Evolutionary conservation across 345 rosid species (phyloP), one percentile per base, ranked within the genome.

Genomic region (Euphorbia pulcherrima): DNA sequence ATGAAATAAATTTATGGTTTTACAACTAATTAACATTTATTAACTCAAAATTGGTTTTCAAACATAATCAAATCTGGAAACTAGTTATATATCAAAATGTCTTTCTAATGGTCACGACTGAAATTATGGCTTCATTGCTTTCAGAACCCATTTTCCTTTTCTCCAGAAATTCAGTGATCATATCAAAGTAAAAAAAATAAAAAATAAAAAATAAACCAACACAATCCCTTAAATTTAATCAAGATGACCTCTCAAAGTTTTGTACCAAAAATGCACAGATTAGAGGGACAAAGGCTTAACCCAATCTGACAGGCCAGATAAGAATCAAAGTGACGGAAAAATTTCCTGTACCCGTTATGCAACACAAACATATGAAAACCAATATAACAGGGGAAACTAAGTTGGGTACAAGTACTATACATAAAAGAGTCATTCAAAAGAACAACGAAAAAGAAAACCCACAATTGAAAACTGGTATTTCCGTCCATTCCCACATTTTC

Each of bases 401-500:
- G 24, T 6, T 20, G 47, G n/a, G 35, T 29, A 29, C 0, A 64
- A 64, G 33, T 4, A 26, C 54, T 33, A 21, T 23, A 48, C 30
- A 6, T 35, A 35, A 14, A 24, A 64, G 47, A 24, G n/a, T 28
- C 59, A 27, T 0, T 9, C 35, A 57, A 16, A 58, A 47, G 47
- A 58, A 17, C 39, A 8, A 53, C 29, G 26, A 39, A 10, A 46
- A 35, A 65, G 18, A 17, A 60, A 30, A 66, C 52, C 53, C 44
- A 56, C 46, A 29, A 54, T 46, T 68, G 8, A 54, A 48, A 65
- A 53, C 64, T 20, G 24, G 62, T 62, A 44, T 21, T 74, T 68
- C 61, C 3, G 35, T 5, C 47, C 16, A 17, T 50, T 67, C 60
- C 68, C 50, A n/a, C 73, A 72, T 68, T 79, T 77, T 65, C 73